Base-by-base conservation (phyloP, 2,329 filamentous ascomycete species). In the Cladosporium sp. region DNA sequence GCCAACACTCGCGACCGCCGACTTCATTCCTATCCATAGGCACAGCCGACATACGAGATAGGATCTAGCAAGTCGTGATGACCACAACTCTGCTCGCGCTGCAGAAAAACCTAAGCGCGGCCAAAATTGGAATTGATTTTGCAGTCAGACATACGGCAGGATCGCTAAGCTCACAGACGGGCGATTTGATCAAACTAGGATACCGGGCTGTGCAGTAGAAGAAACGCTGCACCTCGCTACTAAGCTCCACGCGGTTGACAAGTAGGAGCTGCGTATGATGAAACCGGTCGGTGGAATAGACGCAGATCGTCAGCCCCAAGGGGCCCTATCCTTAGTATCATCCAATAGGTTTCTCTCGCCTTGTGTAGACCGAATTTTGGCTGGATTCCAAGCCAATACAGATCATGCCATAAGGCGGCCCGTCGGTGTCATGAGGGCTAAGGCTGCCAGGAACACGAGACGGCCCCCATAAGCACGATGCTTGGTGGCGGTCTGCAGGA, bases 1-100 rank as follows among this genome's bases (percentile, higher is more conserved):
- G 24, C 37, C 37, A 48, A 48, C 37, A 24, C 38, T n/a, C 19
- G 17, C 22, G 27, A 24, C 30, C 18, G 12, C 13, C 24, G 17
- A 37, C 32, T 41, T 29, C 34, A 40, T 41, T 34, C 41, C 45
- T 27, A 17, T 27, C 34, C 37, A 7, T 22, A 32, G 45, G 45
- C 45, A 40, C 29, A 34, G 45, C 45, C 37, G 45, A 48, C 37
- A 48, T 41, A 41, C 45, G 45, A 48, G n/a, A n/a, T n/a, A n/a
- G 29, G 24, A 48, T 34, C 37, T n/a, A 15, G 19, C 37, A 48
- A 37, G 27, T 36, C n/a, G 20, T 20, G 15, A 47, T 38, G 22
- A 32, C 43, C 32, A 47, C 38, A 32, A 22, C 22, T 19, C n/a
- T 34, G 45, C 37, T 41, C 37, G 20, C 37, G 15, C 37, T 36